Conservation (phyloP, 805 yeast species). For the Saccharomyces jurei region DNA sequence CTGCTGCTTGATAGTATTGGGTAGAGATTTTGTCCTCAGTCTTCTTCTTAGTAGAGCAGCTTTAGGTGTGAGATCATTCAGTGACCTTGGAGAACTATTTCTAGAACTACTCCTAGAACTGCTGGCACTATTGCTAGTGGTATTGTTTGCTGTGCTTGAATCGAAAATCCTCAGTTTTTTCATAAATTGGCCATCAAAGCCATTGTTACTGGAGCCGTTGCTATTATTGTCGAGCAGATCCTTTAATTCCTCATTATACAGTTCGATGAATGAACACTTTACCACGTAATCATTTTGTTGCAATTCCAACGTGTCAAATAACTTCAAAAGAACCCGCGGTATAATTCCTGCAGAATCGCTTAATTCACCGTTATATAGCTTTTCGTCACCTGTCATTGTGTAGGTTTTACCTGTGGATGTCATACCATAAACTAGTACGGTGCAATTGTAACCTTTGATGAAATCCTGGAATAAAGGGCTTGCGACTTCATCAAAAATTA, state of each 20-base stretch:
- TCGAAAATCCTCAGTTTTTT: constrained; percentile 51
- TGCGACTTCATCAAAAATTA: constrained; percentile 61
- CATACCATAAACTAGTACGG: constrained; percentile 84
- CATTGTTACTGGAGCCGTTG: background rate
- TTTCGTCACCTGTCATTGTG: constrained; percentile 66
- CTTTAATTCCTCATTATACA: constrained; percentile 78
- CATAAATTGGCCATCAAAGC: constrained; percentile 17
- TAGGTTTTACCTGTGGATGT: constrained; percentile 87
- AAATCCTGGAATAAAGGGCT: constrained; percentile 58
- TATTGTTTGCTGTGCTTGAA: constrained; percentile 8
- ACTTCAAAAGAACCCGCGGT: constrained; percentile 47
- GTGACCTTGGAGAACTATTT: constrained; percentile 19
- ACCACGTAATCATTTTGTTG: constrained; percentile 49
- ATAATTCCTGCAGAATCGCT: constrained; percentile 54
- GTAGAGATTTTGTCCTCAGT: background rate
- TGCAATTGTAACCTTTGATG: constrained; percentile 68
- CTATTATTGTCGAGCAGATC: constrained; percentile 48
- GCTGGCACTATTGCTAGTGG: constrained; percentile 6
- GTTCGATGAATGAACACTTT: constrained; percentile 72
- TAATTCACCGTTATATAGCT: constrained; percentile 26
- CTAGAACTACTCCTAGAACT: constrained; percentile 13
- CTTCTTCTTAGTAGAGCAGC: constrained; percentile 9
- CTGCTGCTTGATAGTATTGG: constrained; percentile 4
- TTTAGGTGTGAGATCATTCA: constrained; percentile 2
- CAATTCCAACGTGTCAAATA: constrained; percentile 45